Evolutionary conservation across 192 early-diverging fungal genomes (phyloP).

Genomic region (Coemansia sp.): DNA sequence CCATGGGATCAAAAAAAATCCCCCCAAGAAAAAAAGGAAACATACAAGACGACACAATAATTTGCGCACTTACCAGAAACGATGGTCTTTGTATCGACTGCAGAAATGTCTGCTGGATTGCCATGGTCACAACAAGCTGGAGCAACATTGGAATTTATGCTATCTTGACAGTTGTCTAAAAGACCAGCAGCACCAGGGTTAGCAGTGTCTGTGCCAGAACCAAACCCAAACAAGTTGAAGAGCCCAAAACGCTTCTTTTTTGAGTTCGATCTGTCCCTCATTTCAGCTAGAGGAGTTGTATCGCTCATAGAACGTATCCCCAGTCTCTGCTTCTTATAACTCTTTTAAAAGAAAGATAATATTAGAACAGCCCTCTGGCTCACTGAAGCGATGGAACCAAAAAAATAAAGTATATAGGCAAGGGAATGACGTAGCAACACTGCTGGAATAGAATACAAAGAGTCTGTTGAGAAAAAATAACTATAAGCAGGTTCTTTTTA

Average conservation of each 20-base stretch:
- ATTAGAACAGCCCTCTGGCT: not conserved
- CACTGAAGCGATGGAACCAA: no score
- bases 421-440: no score
- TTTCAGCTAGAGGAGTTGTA: conserved; percentile 6
- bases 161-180: conserved; percentile 12
- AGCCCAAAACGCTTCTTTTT: conserved; percentile 43
- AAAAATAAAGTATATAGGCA: no score
- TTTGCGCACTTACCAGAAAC: not conserved
- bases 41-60: not conserved
- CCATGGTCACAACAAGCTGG: not conserved
- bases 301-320: conserved; percentile 18
- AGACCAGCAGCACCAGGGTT: not conserved
- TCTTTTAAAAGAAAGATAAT: not conserved
- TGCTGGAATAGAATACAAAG: no score
- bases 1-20: not conserved
- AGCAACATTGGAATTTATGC: conserved; percentile 3
- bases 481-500: no score
- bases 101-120: not conserved
- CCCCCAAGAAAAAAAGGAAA: not conserved
- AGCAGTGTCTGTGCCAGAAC: conserved; percentile 11
- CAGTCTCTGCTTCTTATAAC: not conserved
- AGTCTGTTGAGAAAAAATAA: no score
- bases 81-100: not conserved
- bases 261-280: conserved; percentile 22
- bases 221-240: conserved; percentile 48